Conservation (phyloP, 2,329 filamentous ascomycete species). For the Fusarium sarcochroum region DNA sequence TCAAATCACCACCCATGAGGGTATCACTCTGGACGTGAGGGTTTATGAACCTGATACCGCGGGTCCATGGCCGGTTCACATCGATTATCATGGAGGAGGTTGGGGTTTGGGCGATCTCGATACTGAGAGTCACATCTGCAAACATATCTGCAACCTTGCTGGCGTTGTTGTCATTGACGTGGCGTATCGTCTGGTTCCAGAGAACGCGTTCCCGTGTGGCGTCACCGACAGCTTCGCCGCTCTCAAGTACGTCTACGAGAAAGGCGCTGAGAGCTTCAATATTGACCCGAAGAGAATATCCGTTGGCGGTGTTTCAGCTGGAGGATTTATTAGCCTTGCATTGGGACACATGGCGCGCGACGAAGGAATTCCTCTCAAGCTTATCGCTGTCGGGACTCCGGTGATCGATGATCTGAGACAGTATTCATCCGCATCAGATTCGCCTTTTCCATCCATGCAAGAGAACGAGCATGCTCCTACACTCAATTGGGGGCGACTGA, state of each 20-base stretch:
- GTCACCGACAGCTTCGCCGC: slow-evolving; percentile 16
- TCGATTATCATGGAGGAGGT: slow-evolving; percentile 65
- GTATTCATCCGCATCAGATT: slow-evolving; percentile 18
- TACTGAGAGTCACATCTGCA: slow-evolving; percentile 64
- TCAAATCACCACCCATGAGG: slow-evolving; percentile 17
- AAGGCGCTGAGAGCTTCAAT: slow-evolving; percentile 7
- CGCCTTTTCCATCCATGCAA: neutral
- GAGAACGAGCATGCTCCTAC: slow-evolving; percentile 21
- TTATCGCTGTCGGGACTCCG: slow-evolving; percentile 15
- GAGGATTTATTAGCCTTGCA: slow-evolving; percentile 16
- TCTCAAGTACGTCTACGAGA: slow-evolving; percentile 16
- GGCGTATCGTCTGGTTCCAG: slow-evolving; percentile 7
- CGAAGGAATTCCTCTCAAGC: slow-evolving; percentile 6
- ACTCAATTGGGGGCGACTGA: slow-evolving; percentile 10
- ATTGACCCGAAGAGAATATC: slow-evolving; percentile 8
- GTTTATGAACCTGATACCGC: slow-evolving; percentile 40
- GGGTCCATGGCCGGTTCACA: slow-evolving; percentile 62
- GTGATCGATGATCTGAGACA: slow-evolving; percentile 13
- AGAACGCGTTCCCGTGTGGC: slow-evolving; percentile 16
- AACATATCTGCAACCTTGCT: slow-evolving; percentile 60
- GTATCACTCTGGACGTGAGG: slow-evolving; percentile 2
- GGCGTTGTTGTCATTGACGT: slow-evolving; percentile 63
- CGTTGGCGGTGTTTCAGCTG: slow-evolving; percentile 8
- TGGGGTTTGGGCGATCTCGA: slow-evolving; percentile 66
- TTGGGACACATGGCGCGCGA: slow-evolving; percentile 17